These are phyloP conservation scores for Elsinoe necatrix DNA, from an alignment of 2,329 filamentous ascomycete species.

Conservation along the genomic window DNA sequence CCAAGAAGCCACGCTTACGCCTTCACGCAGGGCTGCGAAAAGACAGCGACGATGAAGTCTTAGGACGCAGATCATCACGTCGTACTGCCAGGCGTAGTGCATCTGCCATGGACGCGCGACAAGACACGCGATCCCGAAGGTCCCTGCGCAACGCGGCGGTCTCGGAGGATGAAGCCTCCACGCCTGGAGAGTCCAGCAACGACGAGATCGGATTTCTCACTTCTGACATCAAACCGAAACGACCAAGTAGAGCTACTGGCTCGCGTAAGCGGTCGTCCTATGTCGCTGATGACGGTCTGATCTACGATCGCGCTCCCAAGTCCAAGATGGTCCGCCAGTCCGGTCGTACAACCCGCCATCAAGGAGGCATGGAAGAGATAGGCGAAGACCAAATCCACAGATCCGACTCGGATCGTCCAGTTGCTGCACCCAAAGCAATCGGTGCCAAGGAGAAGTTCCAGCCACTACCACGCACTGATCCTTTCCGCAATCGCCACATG, in stretches of 20 bases:
- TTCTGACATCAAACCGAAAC: slow-evolving; percentile 33
- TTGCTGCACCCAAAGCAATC: slow-evolving; percentile 46
- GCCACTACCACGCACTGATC: slow-evolving; percentile 49
- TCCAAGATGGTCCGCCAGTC: slow-evolving; percentile 34
- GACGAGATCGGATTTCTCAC: slow-evolving; percentile 24
- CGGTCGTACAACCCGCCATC: slow-evolving; percentile 38
- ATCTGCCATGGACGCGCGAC: background rate
- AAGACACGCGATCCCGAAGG: background rate
- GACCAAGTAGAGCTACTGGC: slow-evolving; percentile 22
- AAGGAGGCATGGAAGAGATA: slow-evolving; percentile 46
- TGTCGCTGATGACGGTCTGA: slow-evolving; percentile 17
- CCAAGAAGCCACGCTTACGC: slow-evolving; percentile 7
- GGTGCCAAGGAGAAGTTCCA: slow-evolving; percentile 66
- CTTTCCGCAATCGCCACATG: slow-evolving; percentile 64
- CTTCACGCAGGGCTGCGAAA: background rate
- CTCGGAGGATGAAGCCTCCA: slow-evolving; percentile 18
- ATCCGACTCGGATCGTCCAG: slow-evolving; percentile 34
- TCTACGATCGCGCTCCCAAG: slow-evolving; percentile 15
- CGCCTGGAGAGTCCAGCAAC: slow-evolving; percentile 16
- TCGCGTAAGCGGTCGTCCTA: slow-evolving; percentile 28
- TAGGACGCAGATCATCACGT: background rate
- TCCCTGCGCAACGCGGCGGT: background rate
- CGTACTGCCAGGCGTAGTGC: background rate
- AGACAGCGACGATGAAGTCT: background rate
- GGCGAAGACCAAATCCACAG: slow-evolving; percentile 49